Evolutionary conservation across 495 filamentous ascomycete species (phyloP).

Genomic region (Chlorociboria aeruginascens): DNA sequence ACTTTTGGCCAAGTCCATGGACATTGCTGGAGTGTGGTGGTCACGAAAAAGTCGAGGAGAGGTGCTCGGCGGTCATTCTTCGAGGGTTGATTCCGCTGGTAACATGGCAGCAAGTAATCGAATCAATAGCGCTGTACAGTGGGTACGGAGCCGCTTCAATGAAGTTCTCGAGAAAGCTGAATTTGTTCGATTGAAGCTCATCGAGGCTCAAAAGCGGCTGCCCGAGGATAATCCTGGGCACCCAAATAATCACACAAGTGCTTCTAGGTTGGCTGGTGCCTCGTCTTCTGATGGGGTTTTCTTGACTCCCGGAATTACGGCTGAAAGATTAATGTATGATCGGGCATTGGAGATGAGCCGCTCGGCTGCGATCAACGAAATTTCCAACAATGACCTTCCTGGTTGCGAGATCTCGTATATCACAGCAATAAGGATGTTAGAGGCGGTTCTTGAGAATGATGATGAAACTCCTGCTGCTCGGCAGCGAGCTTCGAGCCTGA

Average conservation of each 20-base stretch:
- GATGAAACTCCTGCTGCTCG: conserved; percentile 40
- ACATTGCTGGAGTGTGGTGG: conserved; percentile 93
- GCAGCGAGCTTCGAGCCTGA: conserved; percentile 20
- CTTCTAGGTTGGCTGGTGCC: conserved; percentile 50
- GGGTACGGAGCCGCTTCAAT: conserved; percentile 89
- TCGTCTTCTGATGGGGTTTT: conserved; percentile 38
- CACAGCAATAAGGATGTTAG: conserved; percentile 85
- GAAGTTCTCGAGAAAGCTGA: conserved; percentile 94
- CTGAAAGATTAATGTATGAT: conserved; percentile 97
- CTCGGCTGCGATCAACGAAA: conserved; percentile 85
- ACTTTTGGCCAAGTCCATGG: conserved; percentile 88
- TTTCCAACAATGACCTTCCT: conserved; percentile 75
- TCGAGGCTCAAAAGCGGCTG: conserved; percentile 75
- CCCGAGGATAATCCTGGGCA: conserved; percentile 79
- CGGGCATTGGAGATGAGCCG: conserved; percentile 94
- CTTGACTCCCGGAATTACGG: conserved; percentile 65
- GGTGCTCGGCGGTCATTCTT: conserved; percentile 33
- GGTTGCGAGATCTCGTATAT: conserved; percentile 90
- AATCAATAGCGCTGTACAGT: conserved; percentile 89
- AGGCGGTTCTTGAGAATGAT: conserved; percentile 83
- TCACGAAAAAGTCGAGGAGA: conserved; percentile 60
- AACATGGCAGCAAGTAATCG: conserved; percentile 49
- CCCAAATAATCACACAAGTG: conserved; percentile 57
- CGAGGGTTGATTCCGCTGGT: conserved; percentile 31
- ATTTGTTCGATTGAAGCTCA: conserved; percentile 72